Evolutionary conservation across 306 rosid genomes (phyloP), one percentile per base, ranked within the genome.

Genomic region (Malus sylvestris): DNA sequence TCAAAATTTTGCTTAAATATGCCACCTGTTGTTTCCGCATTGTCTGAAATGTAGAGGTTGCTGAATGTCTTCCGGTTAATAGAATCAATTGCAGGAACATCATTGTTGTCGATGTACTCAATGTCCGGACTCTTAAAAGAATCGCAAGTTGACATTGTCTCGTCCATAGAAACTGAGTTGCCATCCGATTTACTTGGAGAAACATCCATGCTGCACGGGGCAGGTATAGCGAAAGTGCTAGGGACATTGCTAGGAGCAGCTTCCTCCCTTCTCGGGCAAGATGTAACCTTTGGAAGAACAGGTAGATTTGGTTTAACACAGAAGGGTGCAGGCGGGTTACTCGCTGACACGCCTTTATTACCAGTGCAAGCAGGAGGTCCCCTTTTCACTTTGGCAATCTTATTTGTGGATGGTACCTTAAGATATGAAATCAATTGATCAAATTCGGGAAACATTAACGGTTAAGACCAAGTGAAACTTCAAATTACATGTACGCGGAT

Each of bases 51-150:
- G 86, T 84, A 86, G 38, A 90, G 90, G 74, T 68, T 88, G 83
- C 75, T 84, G 63, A 90, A 87, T 14, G 97, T 88, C 83, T 92
- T 92, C 76, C 96, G 82, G 77, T 88, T 85, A 72, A 92, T 79
- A 4, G 96, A 87, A 76, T 87, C 90, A 13, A 89, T 85, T 0
- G 84, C 86, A n/a, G 83, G 85, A 68, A 84, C 82, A 67, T 91
- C 97, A 62, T 70, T 88, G 30, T 90, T 87, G 80, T 94, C 97
- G 6, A 95, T 30, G 52, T 95, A 95, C 74, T 95, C 98, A 73
- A 95, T 80, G 18, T 92, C 92, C 4, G 98, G 97, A 57, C 97
- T 92, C 86, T 90, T 90, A 76, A 89, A 88, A 45, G 97, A 92
- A 55, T 92, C 96, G 75, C 93, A 95, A 23, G 87, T 85, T 35